These are phyloP conservation scores for Bertia moriformis DNA, from an alignment of 2,329 filamentous ascomycete species.

Conservation along the genomic window DNA sequence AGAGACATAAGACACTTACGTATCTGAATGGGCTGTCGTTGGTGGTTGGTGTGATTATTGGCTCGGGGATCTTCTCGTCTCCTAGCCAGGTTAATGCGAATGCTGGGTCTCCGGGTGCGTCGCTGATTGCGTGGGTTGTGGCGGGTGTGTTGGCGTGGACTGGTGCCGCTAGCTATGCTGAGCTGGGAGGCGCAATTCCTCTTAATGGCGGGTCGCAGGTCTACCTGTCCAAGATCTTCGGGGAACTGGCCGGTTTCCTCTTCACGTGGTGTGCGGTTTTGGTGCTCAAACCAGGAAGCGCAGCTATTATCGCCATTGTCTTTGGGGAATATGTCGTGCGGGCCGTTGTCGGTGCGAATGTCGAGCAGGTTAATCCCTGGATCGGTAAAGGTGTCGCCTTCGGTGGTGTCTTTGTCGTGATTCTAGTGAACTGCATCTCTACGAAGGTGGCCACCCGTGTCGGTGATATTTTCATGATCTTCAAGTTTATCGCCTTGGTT, in stretches of 20 bases:
- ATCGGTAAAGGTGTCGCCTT: constrained; percentile 80
- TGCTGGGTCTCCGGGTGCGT: constrained; percentile 78
- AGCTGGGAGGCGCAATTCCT: constrained; percentile 88
- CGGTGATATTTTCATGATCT: constrained; percentile 87
- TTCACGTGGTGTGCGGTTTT: constrained; percentile 94
- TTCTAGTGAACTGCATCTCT: constrained; percentile 76
- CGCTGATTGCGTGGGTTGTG: constrained; percentile 79
- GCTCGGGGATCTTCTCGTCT: constrained; percentile 89
- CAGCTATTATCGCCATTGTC: constrained; percentile 91
- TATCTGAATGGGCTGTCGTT: constrained; percentile 86
- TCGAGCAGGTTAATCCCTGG: constrained; percentile 68
- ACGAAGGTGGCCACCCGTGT: constrained; percentile 76
- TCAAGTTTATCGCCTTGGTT: constrained; percentile 83
- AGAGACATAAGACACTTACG: constrained; percentile 90
- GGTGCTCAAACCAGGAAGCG: constrained; percentile 82
- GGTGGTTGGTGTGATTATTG: constrained; percentile 85
- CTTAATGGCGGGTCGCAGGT: constrained; percentile 88
- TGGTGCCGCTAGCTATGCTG: constrained; percentile 84
- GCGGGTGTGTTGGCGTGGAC: constrained; percentile 94
- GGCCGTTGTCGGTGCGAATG: constrained; percentile 74
- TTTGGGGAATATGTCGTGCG: constrained; percentile 96
- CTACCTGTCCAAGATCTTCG: constrained; percentile 91
- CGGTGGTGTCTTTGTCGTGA: constrained; percentile 61
- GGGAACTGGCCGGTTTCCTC: constrained; percentile 79
- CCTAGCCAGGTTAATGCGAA: constrained; percentile 85